phyloP scores from a whole-genome alignment of 1,284 basidiomycete genomes.

The Apiotrichum domesticum region DNA sequence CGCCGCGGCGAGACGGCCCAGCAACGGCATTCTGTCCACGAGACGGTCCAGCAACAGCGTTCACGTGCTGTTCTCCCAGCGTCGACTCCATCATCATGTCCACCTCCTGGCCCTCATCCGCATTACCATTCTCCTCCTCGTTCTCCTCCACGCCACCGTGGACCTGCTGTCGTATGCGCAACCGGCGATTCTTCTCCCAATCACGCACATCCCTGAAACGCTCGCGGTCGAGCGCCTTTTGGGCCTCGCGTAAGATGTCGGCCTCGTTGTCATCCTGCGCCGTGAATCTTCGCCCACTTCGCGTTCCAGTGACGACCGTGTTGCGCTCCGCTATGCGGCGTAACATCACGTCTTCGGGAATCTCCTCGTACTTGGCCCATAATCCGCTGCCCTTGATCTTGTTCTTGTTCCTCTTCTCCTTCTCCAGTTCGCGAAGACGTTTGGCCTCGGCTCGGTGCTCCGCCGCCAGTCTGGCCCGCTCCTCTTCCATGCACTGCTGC shows the following conservation, averaged over 20 bases:
- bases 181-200: too few species aligned
- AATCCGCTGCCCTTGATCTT: conserved; percentile 35
- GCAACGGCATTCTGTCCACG: too few species aligned
- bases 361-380: conserved; percentile 33
- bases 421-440: conserved; percentile 20
- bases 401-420: conserved; percentile 23
- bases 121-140: too few species aligned
- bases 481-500: background rate
- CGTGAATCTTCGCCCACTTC: conserved; percentile 22
- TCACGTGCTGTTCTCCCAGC: too few species aligned
- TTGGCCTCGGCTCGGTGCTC: conserved; percentile 2
- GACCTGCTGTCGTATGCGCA: too few species aligned
- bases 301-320: conserved; percentile 30
- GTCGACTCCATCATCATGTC: too few species aligned
- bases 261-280: background rate
- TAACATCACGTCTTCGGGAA: conserved; percentile 27
- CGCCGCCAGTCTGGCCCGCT: background rate
- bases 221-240: background rate
- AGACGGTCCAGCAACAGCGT: too few species aligned
- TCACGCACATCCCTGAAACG: background rate
- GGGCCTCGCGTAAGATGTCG: background rate
- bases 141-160: too few species aligned
- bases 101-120: too few species aligned
- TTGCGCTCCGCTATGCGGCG: conserved; percentile 20
- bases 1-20: too few species aligned